Evolutionary conservation across 208 protist genomes (phyloP).

Genomic region (Acanthamoeba rhysodes): DNA sequence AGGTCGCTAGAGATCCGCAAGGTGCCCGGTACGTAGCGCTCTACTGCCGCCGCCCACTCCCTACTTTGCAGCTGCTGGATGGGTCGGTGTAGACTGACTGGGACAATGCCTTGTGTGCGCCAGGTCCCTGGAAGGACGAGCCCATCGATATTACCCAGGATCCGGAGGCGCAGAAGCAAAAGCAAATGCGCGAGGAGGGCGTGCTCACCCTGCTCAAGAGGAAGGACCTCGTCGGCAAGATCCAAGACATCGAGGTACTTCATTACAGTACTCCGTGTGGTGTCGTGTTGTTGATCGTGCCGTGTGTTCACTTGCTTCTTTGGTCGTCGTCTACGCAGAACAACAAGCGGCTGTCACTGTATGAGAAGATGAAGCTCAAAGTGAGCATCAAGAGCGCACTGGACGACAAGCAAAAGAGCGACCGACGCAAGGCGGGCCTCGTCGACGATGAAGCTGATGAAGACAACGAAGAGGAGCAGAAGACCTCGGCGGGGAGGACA

Average conservation of each 20-base stretch:
- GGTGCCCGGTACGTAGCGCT: background rate
- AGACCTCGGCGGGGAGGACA: background rate
- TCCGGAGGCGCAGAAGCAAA: background rate
- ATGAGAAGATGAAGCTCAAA: slow-evolving; percentile 47
- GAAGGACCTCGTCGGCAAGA: slow-evolving; percentile 2
- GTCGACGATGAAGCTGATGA: background rate
- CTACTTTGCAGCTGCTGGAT: background rate
- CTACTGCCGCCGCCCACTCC: background rate
- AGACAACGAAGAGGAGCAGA: background rate
- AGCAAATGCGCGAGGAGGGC: slow-evolving; percentile 13
- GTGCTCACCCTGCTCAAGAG: slow-evolving; percentile 13
- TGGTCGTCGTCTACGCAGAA: background rate
- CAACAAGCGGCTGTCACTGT: slow-evolving; percentile 12
- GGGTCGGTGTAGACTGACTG: too few relatives aligned
- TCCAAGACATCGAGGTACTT: background rate
- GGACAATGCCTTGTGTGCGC: background rate
- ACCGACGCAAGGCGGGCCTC: background rate
- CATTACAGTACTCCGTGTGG: background rate
- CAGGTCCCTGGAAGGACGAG: slow-evolving; percentile 13
- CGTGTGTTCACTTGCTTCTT: background rate
- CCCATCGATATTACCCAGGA: background rate
- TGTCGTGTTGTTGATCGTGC: background rate
- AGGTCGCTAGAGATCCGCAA: background rate
- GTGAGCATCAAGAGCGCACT: slow-evolving; percentile 13
- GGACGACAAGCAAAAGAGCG: background rate